Evolutionary conservation across 2,329 filamentous ascomycete species (phyloP), one percentile per base, ranked within the genome.

Genomic region (Penicillium oxalicum): DNA sequence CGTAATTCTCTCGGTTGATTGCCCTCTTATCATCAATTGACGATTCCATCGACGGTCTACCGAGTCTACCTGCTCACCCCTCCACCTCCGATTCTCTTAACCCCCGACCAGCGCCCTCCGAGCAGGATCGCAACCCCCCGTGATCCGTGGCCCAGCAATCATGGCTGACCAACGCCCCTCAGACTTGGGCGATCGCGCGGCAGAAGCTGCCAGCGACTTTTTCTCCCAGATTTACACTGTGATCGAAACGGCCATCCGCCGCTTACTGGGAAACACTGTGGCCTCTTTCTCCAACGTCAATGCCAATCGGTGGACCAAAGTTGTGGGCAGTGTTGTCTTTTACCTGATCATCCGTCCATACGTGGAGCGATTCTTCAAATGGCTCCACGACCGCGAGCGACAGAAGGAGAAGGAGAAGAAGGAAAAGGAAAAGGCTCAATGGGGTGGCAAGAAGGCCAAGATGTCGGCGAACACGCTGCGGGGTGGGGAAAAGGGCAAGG

Each of bases 311-410:
- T 78, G 73, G 69, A 71, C 93, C 59, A 86, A 88, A 41, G 76
- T 93, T 49, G 70, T 88, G 57, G 77, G 82, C 56, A 79, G 89
- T 52, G 79, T 89, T 18, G 81, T 88, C 60, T 83, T 80, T 47
- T 94, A 91, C 73, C 64, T 83, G 55, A 77, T 93, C 45, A 61
- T 89, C 25, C 82, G 88, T 1, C 87, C 87, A 0, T 89, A 88
- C 65, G 68, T 91, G 44, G 76, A 91, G 61, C 85, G 84, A 62
- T 69, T 82, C 34, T 82, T 82, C 58, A 80, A 77, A 51, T 81
- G 79, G 60, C 70, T 77, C 54, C 82, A 65, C 29, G 67, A 69
- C 4, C 61, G 57, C 4, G 62, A 67, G 11, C 61, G 59, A 45
- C 54, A 50, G 32, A 65, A 65, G 56, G 46, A 62, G 45, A 58